Evolutionary conservation across 306 rosid genomes (phyloP), one percentile per base, ranked within the genome.

Genomic region (Quercus dentata): DNA sequence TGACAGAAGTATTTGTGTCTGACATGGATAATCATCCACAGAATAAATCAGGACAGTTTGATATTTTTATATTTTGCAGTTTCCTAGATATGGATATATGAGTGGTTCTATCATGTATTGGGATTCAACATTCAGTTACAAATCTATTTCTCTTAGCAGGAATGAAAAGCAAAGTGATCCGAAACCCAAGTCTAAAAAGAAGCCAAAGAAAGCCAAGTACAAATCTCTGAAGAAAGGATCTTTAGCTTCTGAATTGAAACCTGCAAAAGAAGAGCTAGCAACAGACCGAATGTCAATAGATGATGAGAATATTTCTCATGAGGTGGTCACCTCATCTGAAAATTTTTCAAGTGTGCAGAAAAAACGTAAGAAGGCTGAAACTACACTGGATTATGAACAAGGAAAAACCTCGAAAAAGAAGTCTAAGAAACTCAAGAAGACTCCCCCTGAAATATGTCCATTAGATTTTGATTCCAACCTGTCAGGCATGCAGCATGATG

Each of bases 221-320:
- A 95, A 95, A 82, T 92, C 99, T 71, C 80, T 95, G 81, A 95
- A 95, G 90, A 93, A 91, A 80, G 91, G 92, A 68, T 89, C 99
- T 76, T 79, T 95, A 80, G 89, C 87, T 20, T 89, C 98, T 84
- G 96, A 92, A 74, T 69, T 81, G 77, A 90, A 86, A 82, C 75
- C 80, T 75, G 77, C 87, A 82, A 91, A 89, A 84, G 89, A 90
- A 63, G 97, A 91, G 74, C 58, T 67, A 51, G 82, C 82, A 59
- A 71, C 56, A 57, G 99, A 90, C 74, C 84, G 85, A 59, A 85
- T 92, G 90, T 87, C 81, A 49, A 74, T 87, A 54, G 98, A 94
- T 85, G 97, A 95, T 31, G 97, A 83, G 67, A 46, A 74, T 64
- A 18, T 56, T 56, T 78, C 82, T 28, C 80, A 72, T 19, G 91